Evolutionary conservation across 2,329 filamentous ascomycete species (phyloP).

Genomic region (Aspergillus quadricinctus): DNA sequence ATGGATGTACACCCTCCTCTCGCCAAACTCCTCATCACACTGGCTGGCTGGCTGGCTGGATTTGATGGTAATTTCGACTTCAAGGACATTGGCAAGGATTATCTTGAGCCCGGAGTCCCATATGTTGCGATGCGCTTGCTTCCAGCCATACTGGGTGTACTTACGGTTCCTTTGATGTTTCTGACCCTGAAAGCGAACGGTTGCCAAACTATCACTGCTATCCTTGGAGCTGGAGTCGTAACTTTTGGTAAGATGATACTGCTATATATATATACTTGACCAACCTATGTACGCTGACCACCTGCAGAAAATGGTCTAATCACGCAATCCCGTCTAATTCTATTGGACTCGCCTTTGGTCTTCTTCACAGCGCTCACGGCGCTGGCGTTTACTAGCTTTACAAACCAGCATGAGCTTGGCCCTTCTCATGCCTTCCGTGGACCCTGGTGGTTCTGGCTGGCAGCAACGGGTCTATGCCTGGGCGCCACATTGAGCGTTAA

Average conservation of each 20-base stretch:
- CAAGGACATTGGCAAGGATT: constrained; percentile 99
- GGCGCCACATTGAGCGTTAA: constrained; percentile 94
- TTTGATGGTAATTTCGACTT: constrained; percentile 97
- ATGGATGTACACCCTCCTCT: constrained; percentile 99
- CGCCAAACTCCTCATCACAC: constrained; percentile 92
- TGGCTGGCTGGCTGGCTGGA: constrained; percentile 90
- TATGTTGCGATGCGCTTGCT: constrained; percentile 97
- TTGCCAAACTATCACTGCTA: constrained; percentile 79
- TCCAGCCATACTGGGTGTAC: constrained; percentile 81
- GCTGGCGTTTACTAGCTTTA: constrained; percentile 86
- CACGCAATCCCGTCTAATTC: constrained; percentile 90
- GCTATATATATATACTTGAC: not conserved
- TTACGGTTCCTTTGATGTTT: constrained; percentile 89
- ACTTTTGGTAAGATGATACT: constrained; percentile 67
- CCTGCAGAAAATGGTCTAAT: constrained; percentile 82
- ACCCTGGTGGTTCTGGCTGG: constrained; percentile 98
- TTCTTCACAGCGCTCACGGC: constrained; percentile 90
- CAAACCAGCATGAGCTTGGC: constrained; percentile 93
- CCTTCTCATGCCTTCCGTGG: constrained; percentile 81
- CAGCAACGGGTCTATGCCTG: constrained; percentile 77
- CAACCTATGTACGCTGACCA: constrained; percentile 9
- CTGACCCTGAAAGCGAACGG: constrained; percentile 86
- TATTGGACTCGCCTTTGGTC: constrained; percentile 91
- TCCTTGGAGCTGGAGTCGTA: constrained; percentile 77
- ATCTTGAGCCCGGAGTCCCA: constrained; percentile 86